Evolutionary conservation across 1,284 basidiomycete species (phyloP), one percentile per base, ranked within the genome.

Genomic region (Cryptococcus wingfieldii): DNA sequence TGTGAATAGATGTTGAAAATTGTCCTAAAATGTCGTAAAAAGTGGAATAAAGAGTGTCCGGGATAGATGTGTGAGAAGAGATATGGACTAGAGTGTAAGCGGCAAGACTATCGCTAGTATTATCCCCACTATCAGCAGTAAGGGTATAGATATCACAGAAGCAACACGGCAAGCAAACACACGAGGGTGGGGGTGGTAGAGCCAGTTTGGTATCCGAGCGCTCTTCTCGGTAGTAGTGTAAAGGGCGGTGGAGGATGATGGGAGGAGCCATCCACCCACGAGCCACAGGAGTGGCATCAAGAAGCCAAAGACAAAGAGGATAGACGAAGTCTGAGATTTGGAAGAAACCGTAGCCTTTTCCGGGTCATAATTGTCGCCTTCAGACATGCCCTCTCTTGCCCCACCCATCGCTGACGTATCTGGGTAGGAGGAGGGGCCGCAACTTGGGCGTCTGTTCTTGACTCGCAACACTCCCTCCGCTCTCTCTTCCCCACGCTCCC

Each of bases 401-500:
- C 51, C 39, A 31, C 19, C 44, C 51, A 27, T 18, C 38, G 25
- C 57, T 50, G 50, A 55, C 38, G 31, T 55, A 41, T n/a, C 54
- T 4, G 19, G 58, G 61, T 48, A 62, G 39, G 38, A 62, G 27
- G 16, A 62, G 47, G 27, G 57, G 61, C 53, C 56, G 58, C 54
- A 62, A 43, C 47, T 53, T 59, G 12, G 54, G 54, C 37, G 55
- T 60, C 14, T 49, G 23, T 3, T 50, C 41, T 38, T 59, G 50
- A n/a, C 44, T 52, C 38, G n/a, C 18, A 44, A 25, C 38, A 18
- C 49, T 41, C 41, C 51, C 18, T 48, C 50, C 44, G 47, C 28
- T 13, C 19, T 28, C 42, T 47, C 47, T 51, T 54, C 49, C 38
- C 49, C 43, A 50, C 28, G 31, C 31, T 43, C 46, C 28, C 25